Evolutionary conservation across 805 yeast genomes (phyloP), one percentile per base, ranked within the genome.

Genomic region (Candida orba): DNA sequence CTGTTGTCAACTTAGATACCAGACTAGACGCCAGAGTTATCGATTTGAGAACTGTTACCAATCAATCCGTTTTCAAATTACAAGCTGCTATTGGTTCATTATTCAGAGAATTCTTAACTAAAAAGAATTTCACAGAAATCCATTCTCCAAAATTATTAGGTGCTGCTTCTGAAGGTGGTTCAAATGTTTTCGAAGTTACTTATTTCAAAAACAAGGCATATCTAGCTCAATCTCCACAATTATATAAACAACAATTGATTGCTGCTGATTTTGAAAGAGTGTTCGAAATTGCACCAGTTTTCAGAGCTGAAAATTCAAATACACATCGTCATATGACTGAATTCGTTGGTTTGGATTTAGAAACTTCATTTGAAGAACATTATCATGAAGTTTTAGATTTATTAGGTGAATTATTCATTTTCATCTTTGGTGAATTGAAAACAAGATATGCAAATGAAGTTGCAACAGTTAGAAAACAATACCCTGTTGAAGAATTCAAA

Each of bases 261-360:
- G 96, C 97, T 38, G 95, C 95, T 47, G 99, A 93, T 71, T 93
- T 91, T 58, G 99, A 93, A 73, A 80, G 79, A 59, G 99, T 93
- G 39, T 93, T 79, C 63, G 99, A 93, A 72, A 76, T 93, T 59
- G 98, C 93, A 2, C 98, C 99, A 32, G 98, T 93, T 36, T 93
- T 93, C 78, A 81, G 99, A 70, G 99, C 99, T 45, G 99, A 93
- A 68, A 91, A 93, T 75, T 91, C 98, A 49, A 90, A 93, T 73
- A 91, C 99, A 18, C 98, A 93, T 68, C 90, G 99, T 72, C 99
- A 93, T 69, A 83, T 93, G 95, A 93, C 99, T 45, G 99, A 93
- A 69, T 93, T 93, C 66, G 85, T 84, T 49, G 99, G 99, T 46
- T 80, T 95, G 58, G 99, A 93, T 74, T 69, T 93, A 69, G 99